Conservation (phyloP, 2,329 filamentous ascomycete genomes). For the Eutypa lata region DNA sequence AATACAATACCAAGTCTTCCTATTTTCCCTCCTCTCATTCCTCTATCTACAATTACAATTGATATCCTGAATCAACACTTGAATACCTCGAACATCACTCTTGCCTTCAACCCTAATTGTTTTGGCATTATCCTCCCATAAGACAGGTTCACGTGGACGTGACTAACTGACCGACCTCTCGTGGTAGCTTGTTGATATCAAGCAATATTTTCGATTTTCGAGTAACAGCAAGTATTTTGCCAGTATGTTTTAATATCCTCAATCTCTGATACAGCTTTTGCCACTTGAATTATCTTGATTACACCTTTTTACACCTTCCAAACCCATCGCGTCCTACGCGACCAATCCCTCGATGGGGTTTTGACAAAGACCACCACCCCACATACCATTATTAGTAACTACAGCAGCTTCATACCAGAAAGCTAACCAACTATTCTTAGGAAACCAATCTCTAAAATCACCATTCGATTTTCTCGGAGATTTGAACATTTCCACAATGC, state of each 20-base stretch:
- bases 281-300: neutral
- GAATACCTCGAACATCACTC: neutral
- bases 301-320: slow-evolving; percentile 1
- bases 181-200: slow-evolving; percentile 22
- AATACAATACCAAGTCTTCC: neutral
- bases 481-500: slow-evolving; percentile 25
- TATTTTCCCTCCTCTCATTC: neutral
- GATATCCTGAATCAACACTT: neutral
- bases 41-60: neutral
- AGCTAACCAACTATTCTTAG: neutral
- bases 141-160: neutral
- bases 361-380: neutral
- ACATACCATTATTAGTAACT: no score
- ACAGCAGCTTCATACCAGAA: neutral
- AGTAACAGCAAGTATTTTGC: slow-evolving; percentile 5
- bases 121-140: neutral
- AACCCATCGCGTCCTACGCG: neutral
- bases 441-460: neutral
- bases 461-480: neutral
- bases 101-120: neutral
- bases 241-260: slow-evolving; percentile 9
- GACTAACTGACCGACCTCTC: slow-evolving; percentile 5
- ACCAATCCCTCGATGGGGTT: neutral
- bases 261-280: slow-evolving; percentile 1
- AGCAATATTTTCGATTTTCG: slow-evolving; percentile 10